Percentiles rank a stretch among this genome's conserved stretches.
Evolutionary conservation across 2,329 filamentous ascomycete genomes (phyloP).

Genomic region (Alternaria dauci): DNA sequence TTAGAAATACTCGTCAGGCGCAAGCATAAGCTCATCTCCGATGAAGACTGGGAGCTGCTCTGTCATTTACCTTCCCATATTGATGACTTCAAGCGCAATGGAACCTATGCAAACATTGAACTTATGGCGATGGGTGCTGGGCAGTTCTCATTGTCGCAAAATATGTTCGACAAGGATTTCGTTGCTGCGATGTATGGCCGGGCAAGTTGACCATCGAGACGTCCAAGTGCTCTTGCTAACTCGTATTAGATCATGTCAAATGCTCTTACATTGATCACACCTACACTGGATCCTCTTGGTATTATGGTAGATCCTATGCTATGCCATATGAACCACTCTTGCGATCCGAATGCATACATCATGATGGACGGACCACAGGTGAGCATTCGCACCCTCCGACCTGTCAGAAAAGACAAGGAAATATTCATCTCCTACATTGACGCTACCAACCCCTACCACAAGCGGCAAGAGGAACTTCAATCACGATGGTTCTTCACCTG

Average conservation of each 20-base stretch:
- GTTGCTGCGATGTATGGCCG: slow-evolving; percentile 56
- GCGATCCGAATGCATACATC: slow-evolving; percentile 66
- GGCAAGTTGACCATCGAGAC: slow-evolving; percentile 34
- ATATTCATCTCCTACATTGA: slow-evolving; percentile 71
- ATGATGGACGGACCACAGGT: slow-evolving; percentile 64
- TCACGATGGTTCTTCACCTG: slow-evolving; percentile 68
- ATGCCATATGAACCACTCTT: slow-evolving; percentile 68
- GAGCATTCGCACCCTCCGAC: slow-evolving; percentile 60
- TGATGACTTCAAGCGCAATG: slow-evolving; percentile 55
- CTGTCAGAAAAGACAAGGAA: slow-evolving; percentile 64
- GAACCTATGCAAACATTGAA: slow-evolving; percentile 57
- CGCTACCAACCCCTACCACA: slow-evolving; percentile 59
- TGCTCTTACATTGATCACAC: slow-evolving; percentile 64
- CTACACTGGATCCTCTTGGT: slow-evolving; percentile 65
- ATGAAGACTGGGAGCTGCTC: slow-evolving; percentile 56
- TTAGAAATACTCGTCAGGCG: slow-evolving; percentile 62
- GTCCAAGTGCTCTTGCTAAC: slow-evolving; percentile 29
- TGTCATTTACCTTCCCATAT: slow-evolving; percentile 59
- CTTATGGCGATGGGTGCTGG: slow-evolving; percentile 64
- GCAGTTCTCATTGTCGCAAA: slow-evolving; percentile 59
- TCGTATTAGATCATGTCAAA: slow-evolving; percentile 61
- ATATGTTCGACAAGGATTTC: slow-evolving; percentile 53
- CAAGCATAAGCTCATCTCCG: slow-evolving; percentile 48
- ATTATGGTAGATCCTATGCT: slow-evolving; percentile 65
- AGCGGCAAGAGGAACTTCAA: slow-evolving; percentile 62